Evolutionary conservation across 768 basidiomycete species (phyloP).

Genomic region (Lanmaoa pseudosensibilis): DNA sequence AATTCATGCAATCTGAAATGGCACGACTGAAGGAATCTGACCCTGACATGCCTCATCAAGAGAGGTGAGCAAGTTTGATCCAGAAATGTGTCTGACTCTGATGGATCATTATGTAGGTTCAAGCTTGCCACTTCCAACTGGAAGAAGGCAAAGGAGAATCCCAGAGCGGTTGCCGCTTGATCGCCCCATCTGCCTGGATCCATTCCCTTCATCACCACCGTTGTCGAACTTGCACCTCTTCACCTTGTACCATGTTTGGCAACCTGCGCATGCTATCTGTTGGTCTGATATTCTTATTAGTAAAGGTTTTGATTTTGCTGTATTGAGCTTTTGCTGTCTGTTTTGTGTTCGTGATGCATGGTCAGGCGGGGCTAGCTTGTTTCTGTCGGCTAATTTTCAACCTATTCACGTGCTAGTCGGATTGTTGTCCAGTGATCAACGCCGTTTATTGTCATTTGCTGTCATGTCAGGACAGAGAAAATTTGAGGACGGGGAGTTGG

Average conservation of each 20-base stretch:
- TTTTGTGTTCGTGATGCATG: conserved; percentile 2
- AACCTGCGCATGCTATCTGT: conserved; percentile 12
- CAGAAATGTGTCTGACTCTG: background rate
- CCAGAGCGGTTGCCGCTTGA: conserved; percentile 38
- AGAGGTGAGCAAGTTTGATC: conserved; percentile 48
- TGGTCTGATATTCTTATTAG: conserved; percentile 34
- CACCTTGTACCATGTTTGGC: conserved; percentile 20
- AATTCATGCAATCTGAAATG: conserved; percentile 79
- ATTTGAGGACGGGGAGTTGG: background rate
- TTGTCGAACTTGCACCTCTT: conserved; percentile 11
- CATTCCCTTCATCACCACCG: conserved; percentile 1
- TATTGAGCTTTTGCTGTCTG: conserved; percentile 17
- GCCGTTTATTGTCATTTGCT: background rate
- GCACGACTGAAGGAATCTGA: conserved; percentile 74
- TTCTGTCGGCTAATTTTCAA: conserved; percentile 7
- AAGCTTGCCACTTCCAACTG: conserved; percentile 75
- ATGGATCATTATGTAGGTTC: conserved; percentile 45
- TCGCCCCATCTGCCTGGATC: conserved; percentile 6
- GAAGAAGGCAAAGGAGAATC: conserved; percentile 73
- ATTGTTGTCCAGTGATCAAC: background rate
- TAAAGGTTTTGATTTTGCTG: conserved; percentile 27
- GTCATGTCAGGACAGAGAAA: background rate
- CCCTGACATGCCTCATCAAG: conserved; percentile 70
- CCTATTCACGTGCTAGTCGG: conserved; percentile 17
- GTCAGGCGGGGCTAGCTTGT: conserved; percentile 4